Evolutionary conservation across 1,284 basidiomycete species (phyloP).

Genomic region (Agroathelia rolfsii): DNA sequence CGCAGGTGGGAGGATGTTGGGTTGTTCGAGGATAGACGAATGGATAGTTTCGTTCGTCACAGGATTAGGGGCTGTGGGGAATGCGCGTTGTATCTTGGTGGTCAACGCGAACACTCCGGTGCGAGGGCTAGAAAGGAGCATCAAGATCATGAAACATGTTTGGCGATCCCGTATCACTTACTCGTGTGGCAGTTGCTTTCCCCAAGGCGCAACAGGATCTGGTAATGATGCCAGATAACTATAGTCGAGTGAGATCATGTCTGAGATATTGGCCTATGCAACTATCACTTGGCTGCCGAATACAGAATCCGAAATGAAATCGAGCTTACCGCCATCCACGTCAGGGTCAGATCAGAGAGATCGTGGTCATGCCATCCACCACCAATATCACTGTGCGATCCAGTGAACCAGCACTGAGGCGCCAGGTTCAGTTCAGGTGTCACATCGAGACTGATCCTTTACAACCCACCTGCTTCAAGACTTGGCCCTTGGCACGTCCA

Average conservation of each 20-base stretch:
- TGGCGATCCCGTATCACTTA: conserved; percentile 27
- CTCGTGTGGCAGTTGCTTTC: conserved; percentile 50
- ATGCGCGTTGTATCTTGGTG: conserved; percentile 29
- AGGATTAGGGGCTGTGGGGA: conserved; percentile 37
- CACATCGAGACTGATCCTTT: conserved; percentile 2
- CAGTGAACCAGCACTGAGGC: conserved; percentile 59
- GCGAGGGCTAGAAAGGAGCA: conserved; percentile 27
- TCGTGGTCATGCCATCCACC: conserved; percentile 61
- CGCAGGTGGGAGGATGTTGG: conserved; percentile 21
- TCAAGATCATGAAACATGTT: too few relatives aligned
- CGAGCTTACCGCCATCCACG: conserved; percentile 59
- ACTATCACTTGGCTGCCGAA: neutral
- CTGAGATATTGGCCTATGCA: conserved; percentile 41
- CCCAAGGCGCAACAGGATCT: conserved; percentile 49
- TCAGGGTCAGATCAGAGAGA: conserved; percentile 51
- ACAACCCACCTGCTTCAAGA: conserved; percentile 45
- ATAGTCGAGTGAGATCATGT: conserved; percentile 45
- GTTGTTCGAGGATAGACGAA: conserved; percentile 44
- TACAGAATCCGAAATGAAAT: conserved; percentile 2
- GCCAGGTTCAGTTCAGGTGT: conserved; percentile 3
- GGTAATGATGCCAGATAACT: conserved; percentile 40
- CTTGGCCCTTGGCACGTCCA: conserved; percentile 43
- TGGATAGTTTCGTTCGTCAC: conserved; percentile 53
- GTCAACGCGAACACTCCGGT: conserved; percentile 44
- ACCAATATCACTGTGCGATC: conserved; percentile 59